Evolutionary conservation across 2,329 filamentous ascomycete genomes (phyloP), one percentile per base, ranked within the genome.

Genomic region (Colletotrichum tropicale): DNA sequence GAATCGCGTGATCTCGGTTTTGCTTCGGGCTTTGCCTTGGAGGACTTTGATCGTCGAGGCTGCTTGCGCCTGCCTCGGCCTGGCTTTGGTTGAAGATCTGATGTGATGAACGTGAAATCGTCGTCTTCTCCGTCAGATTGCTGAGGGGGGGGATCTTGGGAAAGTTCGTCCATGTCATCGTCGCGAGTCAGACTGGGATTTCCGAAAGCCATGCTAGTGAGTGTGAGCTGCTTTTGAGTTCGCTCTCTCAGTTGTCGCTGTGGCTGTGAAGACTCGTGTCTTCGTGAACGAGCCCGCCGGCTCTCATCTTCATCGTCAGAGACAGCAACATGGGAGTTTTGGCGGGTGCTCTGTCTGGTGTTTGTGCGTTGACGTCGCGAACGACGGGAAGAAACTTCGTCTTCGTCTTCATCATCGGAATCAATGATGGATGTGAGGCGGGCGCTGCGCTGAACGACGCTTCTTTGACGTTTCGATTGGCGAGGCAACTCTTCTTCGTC

Each of bases 61-160:
- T 60, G 76, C 56, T 73, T 77, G 13, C 76, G 71, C 73, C 52
- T 78, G 28, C 60, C 66, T 43, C 69, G 62, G 78, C 75, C 16
- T 24, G 71, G 10, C 66, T 62, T 76, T 8, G 70, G 36, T 21
- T 68, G 34, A 16, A 87, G 71, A 62, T 87, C 86, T 5, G 86
- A 87, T 8, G 83, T 79, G 30, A 87, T 81, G 3, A 85, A 79
- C 43, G 79, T 69, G 38, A 85, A 85, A 38, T 84, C 81, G 12
- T 79, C 83, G 48, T 86, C 84, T 5, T 83, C 81, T 12, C 81
- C 81, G 13, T 83, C 83, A 6, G 80, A 84, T 13, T 67, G 77
- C 6, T 71, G 70, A 9, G 71, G 58, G 43, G 64, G 79, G n/a
- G 75, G 71, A 3, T 84, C 83, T 38, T 80, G 75, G 8, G 82